Base-by-base conservation (phyloP, 495 filamentous ascomycete species). In the Poronia punctata region DNA sequence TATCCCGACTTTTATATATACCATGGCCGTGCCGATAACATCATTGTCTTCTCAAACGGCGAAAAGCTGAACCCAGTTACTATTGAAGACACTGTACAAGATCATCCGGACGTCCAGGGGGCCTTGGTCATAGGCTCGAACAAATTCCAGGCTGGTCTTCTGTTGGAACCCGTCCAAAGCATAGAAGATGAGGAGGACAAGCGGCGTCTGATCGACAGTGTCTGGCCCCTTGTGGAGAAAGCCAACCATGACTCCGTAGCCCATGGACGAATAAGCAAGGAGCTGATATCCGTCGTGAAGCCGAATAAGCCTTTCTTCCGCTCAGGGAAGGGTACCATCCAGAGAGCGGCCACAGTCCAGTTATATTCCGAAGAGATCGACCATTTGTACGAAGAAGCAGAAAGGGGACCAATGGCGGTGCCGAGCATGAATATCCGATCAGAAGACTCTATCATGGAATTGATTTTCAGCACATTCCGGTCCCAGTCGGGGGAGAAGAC, bases 291-390 rank as follows among this genome's bases (percentile, higher is more conserved):
- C 9, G 33, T 81, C 9, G 56, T 69, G 1, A 46, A 57, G 0
- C 60, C 56, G 0, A 50, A 56, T 10, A 75, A 68, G 37, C 74
- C 73, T 0, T 70, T 79, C 46, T 50, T 62, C 3, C 45, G 66
- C 2, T 64, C 75, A 5, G 60, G 59, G 2, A 79, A 81, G 57
- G 76, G 74, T 0, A 70, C 68, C 3, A 56, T 76, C 5, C 61
- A 69, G 46, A 60, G 75, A 5, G 54, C 53, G 3, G 34, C 48
- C 7, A 68, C 68, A 2, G 34, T 68, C 3, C 53, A 60, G 15
- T 44, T 68, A 32, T 81, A 78, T 52, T 47, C 57, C 26, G 50
- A 64, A 3, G 71, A 75, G 40, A 69, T 80, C 34, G 59, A 74
- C 30, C 37, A 48, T 2, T 48, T 76, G 5, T 77, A 72, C 31